Evolutionary conservation across 1,139 yeast species (phyloP).

Genomic region (Magnusiomyces ingens): DNA sequence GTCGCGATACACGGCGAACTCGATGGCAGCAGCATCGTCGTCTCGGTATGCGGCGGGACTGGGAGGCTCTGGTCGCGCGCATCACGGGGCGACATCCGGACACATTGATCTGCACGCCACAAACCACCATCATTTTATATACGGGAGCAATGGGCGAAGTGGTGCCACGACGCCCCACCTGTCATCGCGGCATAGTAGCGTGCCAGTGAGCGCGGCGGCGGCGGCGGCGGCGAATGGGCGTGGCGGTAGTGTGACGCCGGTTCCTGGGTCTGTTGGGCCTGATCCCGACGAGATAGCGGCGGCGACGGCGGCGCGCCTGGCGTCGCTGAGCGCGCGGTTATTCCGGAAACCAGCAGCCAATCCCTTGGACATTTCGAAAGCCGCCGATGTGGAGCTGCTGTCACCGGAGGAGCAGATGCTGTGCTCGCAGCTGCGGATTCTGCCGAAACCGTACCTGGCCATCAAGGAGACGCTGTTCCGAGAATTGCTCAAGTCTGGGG

Average conservation of each 20-base stretch:
- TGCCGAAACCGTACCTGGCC: slow-evolving; percentile 91
- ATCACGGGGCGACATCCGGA: background rate
- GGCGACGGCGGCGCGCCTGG: slow-evolving; percentile 12
- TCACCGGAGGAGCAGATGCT: slow-evolving; percentile 81
- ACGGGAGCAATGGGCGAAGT: background rate
- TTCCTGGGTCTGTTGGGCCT: background rate
- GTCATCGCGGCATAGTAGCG: background rate
- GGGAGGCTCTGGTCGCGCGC: background rate
- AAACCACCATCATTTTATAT: slow-evolving; percentile 4
- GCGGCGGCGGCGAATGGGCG: slow-evolving; percentile 13
- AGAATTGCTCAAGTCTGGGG: slow-evolving; percentile 81
- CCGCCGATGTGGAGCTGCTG: slow-evolving; percentile 75
- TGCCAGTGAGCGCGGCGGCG: background rate
- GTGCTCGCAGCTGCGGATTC: slow-evolving; percentile 73
- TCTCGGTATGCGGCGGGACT: background rate
- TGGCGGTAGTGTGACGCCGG: slow-evolving; percentile 14
- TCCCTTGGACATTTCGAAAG: slow-evolving; percentile 63
- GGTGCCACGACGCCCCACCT: background rate
- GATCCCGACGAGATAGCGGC: slow-evolving; percentile 10
- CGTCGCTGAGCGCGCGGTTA: slow-evolving; percentile 10
- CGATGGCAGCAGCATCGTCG: slow-evolving; percentile 10
- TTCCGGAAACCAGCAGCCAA: slow-evolving; percentile 29
- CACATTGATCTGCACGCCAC: slow-evolving; percentile 5
- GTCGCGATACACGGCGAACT: slow-evolving; percentile 15
- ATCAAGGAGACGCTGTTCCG: slow-evolving; percentile 88